Evolutionary conservation across 129 eudicot genomes (phyloP).

Genomic region (Rutidosis leptorrhynchoides): DNA sequence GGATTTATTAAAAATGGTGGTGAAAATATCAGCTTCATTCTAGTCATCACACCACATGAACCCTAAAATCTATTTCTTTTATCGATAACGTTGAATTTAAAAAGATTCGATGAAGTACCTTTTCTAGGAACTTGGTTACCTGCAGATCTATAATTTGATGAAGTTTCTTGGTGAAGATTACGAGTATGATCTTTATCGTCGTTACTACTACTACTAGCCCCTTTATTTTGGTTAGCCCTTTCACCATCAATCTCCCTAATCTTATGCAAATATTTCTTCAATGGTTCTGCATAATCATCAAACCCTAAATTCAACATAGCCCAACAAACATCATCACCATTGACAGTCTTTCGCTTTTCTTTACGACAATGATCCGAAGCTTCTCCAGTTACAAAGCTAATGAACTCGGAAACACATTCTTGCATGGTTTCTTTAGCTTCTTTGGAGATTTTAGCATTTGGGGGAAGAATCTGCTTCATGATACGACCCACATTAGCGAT

Average conservation of each 20-base stretch:
- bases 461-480: constrained; percentile 80
- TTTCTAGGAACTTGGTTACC: constrained; percentile 29
- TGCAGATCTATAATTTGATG: constrained; percentile 34
- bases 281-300: constrained; percentile 58
- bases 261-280: constrained; percentile 61
- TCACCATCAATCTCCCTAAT: constrained; percentile 66
- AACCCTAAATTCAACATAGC: constrained; percentile 76
- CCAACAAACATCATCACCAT: constrained; percentile 94
- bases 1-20: no score
- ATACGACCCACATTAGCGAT: constrained; percentile 89
- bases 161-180: constrained; percentile 25
- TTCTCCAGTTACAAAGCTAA: constrained; percentile 85
- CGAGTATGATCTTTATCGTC: constrained; percentile 37
- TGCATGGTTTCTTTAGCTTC: constrained; percentile 96
- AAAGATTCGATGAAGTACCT: constrained; percentile 25
- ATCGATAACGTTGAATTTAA: constrained; percentile 33
- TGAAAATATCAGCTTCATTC: no score
- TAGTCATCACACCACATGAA: constrained; percentile 12
- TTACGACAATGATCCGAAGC: constrained; percentile 84
- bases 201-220: constrained; percentile 32
- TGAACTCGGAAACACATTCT: constrained; percentile 90
- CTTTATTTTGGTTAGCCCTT: constrained; percentile 44
- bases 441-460: constrained; percentile 78
- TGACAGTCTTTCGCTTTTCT: constrained; percentile 85
- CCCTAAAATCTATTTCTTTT: constrained; percentile 40